These are phyloP conservation scores for Dothideomycetes sp. DNA, from an alignment of 2,329 filamentous ascomycete species.

Conservation along the genomic window DNA sequence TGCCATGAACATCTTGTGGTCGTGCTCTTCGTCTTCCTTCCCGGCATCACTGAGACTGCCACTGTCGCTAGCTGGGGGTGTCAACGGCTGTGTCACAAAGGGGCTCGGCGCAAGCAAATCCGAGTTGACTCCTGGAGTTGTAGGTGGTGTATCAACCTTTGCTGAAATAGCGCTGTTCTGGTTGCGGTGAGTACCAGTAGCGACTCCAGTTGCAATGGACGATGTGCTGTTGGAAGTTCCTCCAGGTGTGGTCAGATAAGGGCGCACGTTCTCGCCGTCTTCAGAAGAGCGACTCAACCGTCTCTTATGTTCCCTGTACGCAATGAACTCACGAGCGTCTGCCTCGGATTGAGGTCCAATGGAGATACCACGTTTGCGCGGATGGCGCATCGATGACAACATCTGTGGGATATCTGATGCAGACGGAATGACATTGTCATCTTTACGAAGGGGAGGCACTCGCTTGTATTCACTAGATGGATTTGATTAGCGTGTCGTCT, in stretches of 20 bases:
- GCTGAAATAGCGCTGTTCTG: background rate
- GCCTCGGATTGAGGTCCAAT: slow-evolving; percentile 92
- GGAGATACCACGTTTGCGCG: slow-evolving; percentile 72
- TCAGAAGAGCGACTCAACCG: slow-evolving; percentile 47
- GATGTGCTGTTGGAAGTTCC: background rate
- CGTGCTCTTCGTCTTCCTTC: slow-evolving; percentile 28
- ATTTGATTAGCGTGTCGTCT: background rate
- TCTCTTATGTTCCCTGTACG: slow-evolving; percentile 68
- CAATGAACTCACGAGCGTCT: slow-evolving; percentile 90
- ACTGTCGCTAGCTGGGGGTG: slow-evolving; percentile 25
- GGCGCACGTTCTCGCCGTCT: slow-evolving; percentile 14
- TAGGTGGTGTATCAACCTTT: background rate
- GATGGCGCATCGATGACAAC: slow-evolving; percentile 71
- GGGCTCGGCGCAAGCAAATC: slow-evolving; percentile 2
- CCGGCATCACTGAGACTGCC: slow-evolving; percentile 14
- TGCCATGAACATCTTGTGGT: slow-evolving; percentile 67
- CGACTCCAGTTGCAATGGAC: background rate
- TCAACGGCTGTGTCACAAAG: slow-evolving; percentile 18
- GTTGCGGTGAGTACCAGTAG: background rate
- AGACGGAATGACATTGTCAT: slow-evolving; percentile 82
- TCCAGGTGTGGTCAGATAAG: background rate
- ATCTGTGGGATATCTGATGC: slow-evolving; percentile 81
- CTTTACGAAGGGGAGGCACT: slow-evolving; percentile 61
- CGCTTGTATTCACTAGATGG: slow-evolving; percentile 63
- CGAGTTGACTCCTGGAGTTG: background rate